Percentiles rank a stretch among this genome's conserved stretches.
These are phyloP conservation scores for Piper betle DNA, from an alignment of 164 flowering plant genomes.

Conservation along the genomic window DNA sequence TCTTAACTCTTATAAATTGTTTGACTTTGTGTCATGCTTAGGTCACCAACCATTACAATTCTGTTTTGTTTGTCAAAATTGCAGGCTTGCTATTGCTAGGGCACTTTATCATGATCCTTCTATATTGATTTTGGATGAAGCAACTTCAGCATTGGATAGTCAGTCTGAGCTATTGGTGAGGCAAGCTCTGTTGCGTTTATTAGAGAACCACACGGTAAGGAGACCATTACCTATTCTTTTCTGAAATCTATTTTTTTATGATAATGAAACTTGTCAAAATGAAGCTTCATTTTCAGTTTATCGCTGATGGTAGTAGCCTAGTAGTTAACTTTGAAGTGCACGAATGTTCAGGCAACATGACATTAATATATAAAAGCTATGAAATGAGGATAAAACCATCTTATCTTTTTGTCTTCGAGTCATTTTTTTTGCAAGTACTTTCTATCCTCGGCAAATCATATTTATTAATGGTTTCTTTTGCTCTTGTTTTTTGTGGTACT, in stretches of 20 bases:
- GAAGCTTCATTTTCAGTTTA: background rate
- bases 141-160: conserved; percentile 93
- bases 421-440: no score
- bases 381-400: no score
- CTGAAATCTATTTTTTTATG: background rate
- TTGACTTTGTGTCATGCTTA: no score
- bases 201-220: conserved; percentile 78
- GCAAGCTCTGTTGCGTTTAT: conserved; percentile 64
- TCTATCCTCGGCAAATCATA: no score
- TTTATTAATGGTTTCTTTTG: no score
- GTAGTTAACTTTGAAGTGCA: no score
- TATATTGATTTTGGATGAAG: conserved; percentile 88
- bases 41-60: background rate
- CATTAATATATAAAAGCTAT: no score
- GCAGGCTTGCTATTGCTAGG: conserved; percentile 96
- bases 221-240: background rate
- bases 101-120: conserved; percentile 84
- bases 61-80: background rate
- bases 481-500: no score
- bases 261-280: background rate
- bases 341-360: no score
- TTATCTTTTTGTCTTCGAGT: no score
- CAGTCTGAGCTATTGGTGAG: conserved; percentile 83
- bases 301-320: background rate
- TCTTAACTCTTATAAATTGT: background rate